Base-by-base conservation (phyloP, 768 basidiomycete genomes). In the Pleurotus eryngii region DNA sequence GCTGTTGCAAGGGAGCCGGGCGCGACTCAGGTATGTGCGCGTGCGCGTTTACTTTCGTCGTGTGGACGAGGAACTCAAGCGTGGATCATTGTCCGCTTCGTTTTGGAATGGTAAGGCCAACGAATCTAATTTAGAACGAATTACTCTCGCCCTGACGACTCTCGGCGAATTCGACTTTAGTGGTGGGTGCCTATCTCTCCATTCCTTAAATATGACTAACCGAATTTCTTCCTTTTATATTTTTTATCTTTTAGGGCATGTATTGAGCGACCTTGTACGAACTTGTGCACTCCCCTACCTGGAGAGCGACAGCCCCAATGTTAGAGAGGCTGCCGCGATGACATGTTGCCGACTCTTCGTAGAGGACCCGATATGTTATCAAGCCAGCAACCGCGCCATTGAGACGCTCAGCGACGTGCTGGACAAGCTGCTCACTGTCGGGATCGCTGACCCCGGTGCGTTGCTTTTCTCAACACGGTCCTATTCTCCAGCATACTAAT, bases 351-450 rank as follows among this genome's bases (percentile, higher is more conserved):
- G 83, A 45, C 81, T 98, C 11, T 96, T 98, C 67, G 86, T 95
- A 58, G 85, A 87, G 56, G 97, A 99, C 72, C 95, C 95, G 0
- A 97, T 98, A 49, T 95, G 92, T 68, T 92, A 91, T 63, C 95
- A 98, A 72, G 89, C 94, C 9, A 96, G 93, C 75, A 94, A 87
- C 63, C 92, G 98, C 71, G 90, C 95, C 5, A 95, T 97, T 55
- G 93, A 97, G 66, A 87, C 98, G 57, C 95, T 99, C 67, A 93
- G 92, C 70, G 96, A 98, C 61, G 95, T 98, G n/a, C 80, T 98
- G 43, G 95, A 97, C 69, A 98, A 98, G 70, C 79, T 99, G 12
- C 72, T 98, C 55, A 95, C 92, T 1, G 92, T 98, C 26, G 96
- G 90, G 7, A 94, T 97, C 55, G 94, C 95, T 26, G 97, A 99